These are phyloP conservation scores for Moricandia arvensis DNA, from an alignment of 345 rosid species.

Conservation along the genomic window DNA sequence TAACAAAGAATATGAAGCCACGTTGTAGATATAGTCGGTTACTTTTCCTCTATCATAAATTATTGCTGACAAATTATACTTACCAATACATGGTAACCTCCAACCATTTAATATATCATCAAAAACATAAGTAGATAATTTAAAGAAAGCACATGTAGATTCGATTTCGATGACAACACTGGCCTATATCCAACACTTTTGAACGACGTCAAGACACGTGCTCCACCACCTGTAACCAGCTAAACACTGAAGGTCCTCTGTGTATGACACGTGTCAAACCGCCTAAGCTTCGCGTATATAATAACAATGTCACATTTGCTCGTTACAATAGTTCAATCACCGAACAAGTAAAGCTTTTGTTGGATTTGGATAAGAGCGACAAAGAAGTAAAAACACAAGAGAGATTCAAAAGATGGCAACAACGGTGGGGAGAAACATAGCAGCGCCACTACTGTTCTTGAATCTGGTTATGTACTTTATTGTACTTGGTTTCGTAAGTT, in stretches of 20 bases:
- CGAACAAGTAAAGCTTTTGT: constrained; percentile 4
- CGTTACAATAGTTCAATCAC: constrained; percentile 5
- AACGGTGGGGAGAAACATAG: constrained; percentile 77
- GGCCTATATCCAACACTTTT: constrained; percentile 32
- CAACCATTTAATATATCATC: constrained; percentile 21
- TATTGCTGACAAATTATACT: neutral
- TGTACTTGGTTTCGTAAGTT: constrained; percentile 78
- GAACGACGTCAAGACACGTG: constrained; percentile 37
- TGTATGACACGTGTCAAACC: constrained; percentile 32
- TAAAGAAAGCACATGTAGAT: constrained; percentile 20
- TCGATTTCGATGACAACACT: constrained; percentile 33
- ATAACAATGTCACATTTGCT: neutral
- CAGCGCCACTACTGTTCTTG: constrained; percentile 86
- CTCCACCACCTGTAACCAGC: constrained; percentile 49
- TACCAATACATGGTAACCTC: constrained; percentile 18
- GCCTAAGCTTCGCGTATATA: constrained; percentile 22
- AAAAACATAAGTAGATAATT: constrained; percentile 14
- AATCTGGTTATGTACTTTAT: constrained; percentile 77
- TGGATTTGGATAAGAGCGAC: neutral
- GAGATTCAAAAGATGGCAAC: constrained; percentile 43
- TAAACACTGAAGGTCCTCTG: constrained; percentile 19
- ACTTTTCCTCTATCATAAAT: neutral
- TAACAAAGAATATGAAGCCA: neutral
- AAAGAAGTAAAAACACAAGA: neutral
- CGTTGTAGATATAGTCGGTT: neutral